These are phyloP conservation scores for Stemphylium lycopersici DNA, from an alignment of 2,329 filamentous ascomycete species.

Conservation along the genomic window DNA sequence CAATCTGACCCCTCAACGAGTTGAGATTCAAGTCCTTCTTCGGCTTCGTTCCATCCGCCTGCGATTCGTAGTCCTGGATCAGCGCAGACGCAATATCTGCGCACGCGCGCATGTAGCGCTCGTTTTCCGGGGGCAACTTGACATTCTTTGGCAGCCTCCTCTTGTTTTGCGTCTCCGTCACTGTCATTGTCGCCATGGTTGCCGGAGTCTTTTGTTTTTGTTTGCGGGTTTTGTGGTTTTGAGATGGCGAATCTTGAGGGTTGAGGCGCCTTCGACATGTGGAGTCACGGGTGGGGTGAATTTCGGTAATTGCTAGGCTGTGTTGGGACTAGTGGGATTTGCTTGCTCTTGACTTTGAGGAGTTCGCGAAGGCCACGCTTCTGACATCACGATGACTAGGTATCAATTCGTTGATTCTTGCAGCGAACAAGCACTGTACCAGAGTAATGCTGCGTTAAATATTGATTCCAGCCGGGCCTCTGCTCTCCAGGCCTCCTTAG, in stretches of 20 bases:
- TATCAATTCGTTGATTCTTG: too few relatives aligned
- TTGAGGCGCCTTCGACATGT: conserved; percentile 25
- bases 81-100: conserved; percentile 93
- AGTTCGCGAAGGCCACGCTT: neutral
- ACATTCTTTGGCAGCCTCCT: conserved; percentile 69
- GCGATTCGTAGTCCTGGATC: conserved; percentile 90
- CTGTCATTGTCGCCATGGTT: conserved; percentile 69
- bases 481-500: too few relatives aligned
- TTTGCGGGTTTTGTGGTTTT: conserved; percentile 16
- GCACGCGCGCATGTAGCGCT: conserved; percentile 91
- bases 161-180: conserved; percentile 57
- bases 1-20: conserved; percentile 79
- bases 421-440: too few relatives aligned
- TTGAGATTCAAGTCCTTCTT: conserved; percentile 94
- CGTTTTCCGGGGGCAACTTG: conserved; percentile 88
- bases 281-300: conserved; percentile 35
- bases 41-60: conserved; percentile 72
- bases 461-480: too few relatives aligned
- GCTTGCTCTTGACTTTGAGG: conserved; percentile 1
- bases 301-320: conserved; percentile 20
- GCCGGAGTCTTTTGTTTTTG: conserved; percentile 7
- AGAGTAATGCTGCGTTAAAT: too few relatives aligned
- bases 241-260: conserved; percentile 26
- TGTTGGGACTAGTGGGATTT: conserved; percentile 9
- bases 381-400: neutral